Conservation (phyloP, 495 filamentous ascomycete species). For the Tuber melanosporum region DNA sequence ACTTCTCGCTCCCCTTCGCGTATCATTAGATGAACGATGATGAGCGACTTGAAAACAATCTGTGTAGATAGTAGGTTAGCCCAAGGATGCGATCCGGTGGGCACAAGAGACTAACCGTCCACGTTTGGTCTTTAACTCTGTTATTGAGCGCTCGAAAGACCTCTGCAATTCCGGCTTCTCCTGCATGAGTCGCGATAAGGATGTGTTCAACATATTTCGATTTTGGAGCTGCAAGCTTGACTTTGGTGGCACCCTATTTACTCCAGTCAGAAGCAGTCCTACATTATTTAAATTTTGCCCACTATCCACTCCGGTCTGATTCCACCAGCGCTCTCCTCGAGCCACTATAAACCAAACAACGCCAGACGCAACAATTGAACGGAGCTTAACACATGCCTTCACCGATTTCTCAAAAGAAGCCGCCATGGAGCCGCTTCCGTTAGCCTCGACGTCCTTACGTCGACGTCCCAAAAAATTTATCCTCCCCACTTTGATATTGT, state of each 20-base stretch:
- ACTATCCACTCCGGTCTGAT: constrained; percentile 7
- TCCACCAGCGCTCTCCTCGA: constrained; percentile 1
- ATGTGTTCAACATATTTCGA: constrained; percentile 99
- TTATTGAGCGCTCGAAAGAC: constrained; percentile 87
- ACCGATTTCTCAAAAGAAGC: constrained; percentile 87
- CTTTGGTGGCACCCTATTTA: constrained; percentile 68
- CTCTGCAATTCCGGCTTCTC: constrained; percentile 91
- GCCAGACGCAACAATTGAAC: constrained; percentile 6
- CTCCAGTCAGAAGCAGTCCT: constrained; percentile 15
- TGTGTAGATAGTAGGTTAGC: constrained; percentile 8
- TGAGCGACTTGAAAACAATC: constrained; percentile 88
- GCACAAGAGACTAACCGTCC: constrained; percentile 55
- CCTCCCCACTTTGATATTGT: constrained; percentile 38
- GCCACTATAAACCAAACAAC: not conserved
- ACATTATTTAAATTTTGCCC: not conserved
- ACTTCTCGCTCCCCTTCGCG: constrained; percentile 87
- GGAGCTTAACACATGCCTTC: constrained; percentile 48
- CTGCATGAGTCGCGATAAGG: constrained; percentile 86
- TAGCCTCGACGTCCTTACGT: constrained; percentile 34
- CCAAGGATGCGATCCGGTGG: not conserved
- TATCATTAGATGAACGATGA: constrained; percentile 95
- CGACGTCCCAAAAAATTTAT: constrained; percentile 31
- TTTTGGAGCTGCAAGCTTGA: constrained; percentile 96
- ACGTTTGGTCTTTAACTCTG: constrained; percentile 87
- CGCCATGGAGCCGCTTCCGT: constrained; percentile 52